Base-by-base conservation (phyloP, 495 filamentous ascomycete species). In the Annulohypoxylon maeteangense region DNA sequence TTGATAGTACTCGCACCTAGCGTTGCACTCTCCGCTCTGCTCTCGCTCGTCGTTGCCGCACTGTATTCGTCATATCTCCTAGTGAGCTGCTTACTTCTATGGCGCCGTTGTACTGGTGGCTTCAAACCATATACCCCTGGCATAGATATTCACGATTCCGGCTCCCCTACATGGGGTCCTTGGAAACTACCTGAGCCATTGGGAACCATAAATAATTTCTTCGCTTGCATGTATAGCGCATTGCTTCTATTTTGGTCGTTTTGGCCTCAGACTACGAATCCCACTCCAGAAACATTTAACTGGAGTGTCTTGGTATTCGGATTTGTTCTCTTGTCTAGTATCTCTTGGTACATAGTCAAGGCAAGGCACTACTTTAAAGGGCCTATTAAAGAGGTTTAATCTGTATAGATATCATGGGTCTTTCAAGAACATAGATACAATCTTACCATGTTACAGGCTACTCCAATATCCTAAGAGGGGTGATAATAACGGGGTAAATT, bases 1-100 rank as follows among this genome's bases (percentile, higher is more conserved):
- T 76, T 89, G 29, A 89, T 91, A 76, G 88, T 88, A 70, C 83
- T 91, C 64, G 88, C 86, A 25, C 87, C 85, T 0, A 62, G 79
- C 3, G 79, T 82, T 4, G 88, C 86, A 7, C 84, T 90, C 68
- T 85, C 87, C 72, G 84, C 84, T 40, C 81, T 89, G 32, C 76
- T 84, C 44, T 86, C 87, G 70, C 72, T 86, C 74, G 31, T 83
- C 75, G 62, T 86, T 78, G 57, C 56, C 58, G 42, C 74, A 47
- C 58, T 87, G 74, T 48, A 83, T 74, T 65, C 85, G 75, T 62
- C 87, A 71, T 60, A 88, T 81, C 55, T 87, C 76, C 25, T 88
- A 81, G 36, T 81, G 73, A 31, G 79, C 62, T 23, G 72, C 64
- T 32, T 79, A 50, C 59, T 66, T 45, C 67, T 62, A 67, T 81